Evolutionary conservation across 768 basidiomycete genomes (phyloP).

Genomic region (Galerina marginata): DNA sequence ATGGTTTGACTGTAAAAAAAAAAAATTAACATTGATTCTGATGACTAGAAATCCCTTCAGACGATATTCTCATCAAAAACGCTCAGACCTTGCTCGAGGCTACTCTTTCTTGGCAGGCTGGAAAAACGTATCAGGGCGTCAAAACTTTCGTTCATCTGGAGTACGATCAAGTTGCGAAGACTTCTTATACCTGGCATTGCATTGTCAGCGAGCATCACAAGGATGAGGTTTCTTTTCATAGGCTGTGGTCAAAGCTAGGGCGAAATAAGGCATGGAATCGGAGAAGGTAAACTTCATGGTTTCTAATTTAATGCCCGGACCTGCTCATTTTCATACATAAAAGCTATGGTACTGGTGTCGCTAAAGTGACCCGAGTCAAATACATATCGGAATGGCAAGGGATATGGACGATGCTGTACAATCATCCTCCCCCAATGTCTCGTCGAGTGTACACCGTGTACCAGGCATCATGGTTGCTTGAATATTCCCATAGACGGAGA

Average conservation of each 20-base stretch:
- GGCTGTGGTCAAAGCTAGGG: slow-evolving; percentile 63
- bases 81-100: slow-evolving; percentile 50
- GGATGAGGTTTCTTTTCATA: slow-evolving; percentile 59
- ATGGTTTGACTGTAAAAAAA: neutral
- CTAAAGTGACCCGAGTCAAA: slow-evolving; percentile 58
- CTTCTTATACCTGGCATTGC: slow-evolving; percentile 53
- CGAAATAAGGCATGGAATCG: slow-evolving; percentile 58
- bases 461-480: slow-evolving; percentile 50
- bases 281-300: slow-evolving; percentile 46
- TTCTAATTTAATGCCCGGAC: too few relatives aligned
- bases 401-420: slow-evolving; percentile 65
- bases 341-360: slow-evolving; percentile 59
- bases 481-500: slow-evolving; percentile 41
- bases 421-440: slow-evolving; percentile 60
- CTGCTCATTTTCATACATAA: neutral
- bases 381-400: slow-evolving; percentile 56
- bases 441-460: slow-evolving; percentile 67
- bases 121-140: slow-evolving; percentile 50
- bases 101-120: slow-evolving; percentile 54
- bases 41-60: slow-evolving; percentile 51
- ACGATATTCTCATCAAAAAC: slow-evolving; percentile 49
- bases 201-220: slow-evolving; percentile 51
- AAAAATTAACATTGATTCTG: neutral
- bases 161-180: slow-evolving; percentile 35
- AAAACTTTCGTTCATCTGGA: slow-evolving; percentile 40